Evolutionary conservation across 2,329 filamentous ascomycete species (phyloP).

Genomic region (Seiridium cupressi): DNA sequence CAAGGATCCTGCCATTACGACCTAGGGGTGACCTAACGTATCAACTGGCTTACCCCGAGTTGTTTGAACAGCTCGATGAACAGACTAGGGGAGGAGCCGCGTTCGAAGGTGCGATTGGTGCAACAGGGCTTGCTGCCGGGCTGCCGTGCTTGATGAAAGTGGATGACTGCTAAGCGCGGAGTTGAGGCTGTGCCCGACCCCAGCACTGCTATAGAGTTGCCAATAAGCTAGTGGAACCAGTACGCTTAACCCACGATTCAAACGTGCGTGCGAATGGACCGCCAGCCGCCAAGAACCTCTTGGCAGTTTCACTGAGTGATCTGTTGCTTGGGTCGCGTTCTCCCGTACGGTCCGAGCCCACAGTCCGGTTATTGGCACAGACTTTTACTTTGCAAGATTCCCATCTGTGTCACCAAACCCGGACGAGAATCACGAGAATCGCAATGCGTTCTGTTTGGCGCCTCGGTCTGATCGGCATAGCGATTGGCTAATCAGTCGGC

Average conservation of each 20-base stretch:
- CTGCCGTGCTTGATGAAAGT: neutral
- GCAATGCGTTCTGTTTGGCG: neutral
- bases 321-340: neutral
- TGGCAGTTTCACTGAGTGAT: slow-evolving; percentile 6
- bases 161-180: neutral
- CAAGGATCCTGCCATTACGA: neutral
- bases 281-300: slow-evolving; percentile 1
- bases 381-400: neutral
- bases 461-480: neutral
- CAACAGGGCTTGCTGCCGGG: neutral
- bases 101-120: slow-evolving; percentile 1
- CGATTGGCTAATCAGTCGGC: neutral
- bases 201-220: slow-evolving; percentile 4
- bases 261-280: neutral
- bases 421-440: neutral
- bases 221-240: slow-evolving; percentile 4
- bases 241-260: neutral
- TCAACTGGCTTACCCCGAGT: neutral
- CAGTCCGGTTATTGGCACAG: neutral
- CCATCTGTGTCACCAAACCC: slow-evolving; percentile 1
- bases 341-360: neutral
- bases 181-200: slow-evolving; percentile 5
- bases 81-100: neutral
- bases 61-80: neutral
- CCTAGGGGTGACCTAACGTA: neutral